These are phyloP conservation scores for Talaromyces sp. DNA, from an alignment of 2,329 filamentous ascomycete species.

Conservation along the genomic window DNA sequence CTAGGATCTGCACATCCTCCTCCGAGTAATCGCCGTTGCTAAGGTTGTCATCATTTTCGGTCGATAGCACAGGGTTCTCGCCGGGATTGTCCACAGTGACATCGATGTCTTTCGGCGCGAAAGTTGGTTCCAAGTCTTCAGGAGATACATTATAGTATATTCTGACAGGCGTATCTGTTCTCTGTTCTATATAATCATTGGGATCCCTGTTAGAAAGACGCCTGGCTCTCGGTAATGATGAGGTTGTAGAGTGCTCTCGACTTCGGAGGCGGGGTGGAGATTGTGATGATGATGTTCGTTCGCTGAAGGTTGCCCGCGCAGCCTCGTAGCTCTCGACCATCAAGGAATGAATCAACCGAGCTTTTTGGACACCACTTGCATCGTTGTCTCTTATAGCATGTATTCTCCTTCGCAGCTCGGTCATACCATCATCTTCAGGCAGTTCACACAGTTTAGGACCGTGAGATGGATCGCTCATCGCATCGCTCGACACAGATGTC, in stretches of 20 bases:
- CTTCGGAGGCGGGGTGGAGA: slow-evolving; percentile 24
- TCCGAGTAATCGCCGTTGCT: slow-evolving; percentile 41
- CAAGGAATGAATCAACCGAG: slow-evolving; percentile 63
- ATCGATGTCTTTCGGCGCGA: slow-evolving; percentile 44
- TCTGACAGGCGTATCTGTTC: slow-evolving; percentile 25
- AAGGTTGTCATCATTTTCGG: slow-evolving; percentile 23
- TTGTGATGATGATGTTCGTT: slow-evolving; percentile 18
- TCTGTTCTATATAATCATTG: slow-evolving; percentile 23
- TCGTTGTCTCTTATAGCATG: slow-evolving; percentile 61
- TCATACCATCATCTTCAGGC: slow-evolving; percentile 77
- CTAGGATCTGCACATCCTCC: slow-evolving; percentile 55
- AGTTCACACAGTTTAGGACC: slow-evolving; percentile 30
- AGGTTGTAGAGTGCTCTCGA: slow-evolving; percentile 19
- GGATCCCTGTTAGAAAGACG: slow-evolving; percentile 26
- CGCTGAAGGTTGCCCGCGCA: slow-evolving; percentile 31
- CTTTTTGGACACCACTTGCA: slow-evolving; percentile 60
- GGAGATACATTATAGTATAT: slow-evolving; percentile 38
- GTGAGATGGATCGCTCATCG: slow-evolving; percentile 1
- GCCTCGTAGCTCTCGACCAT: slow-evolving; percentile 64
- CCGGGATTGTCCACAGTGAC: not conserved
- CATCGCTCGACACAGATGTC: not conserved
- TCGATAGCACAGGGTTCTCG: not conserved
- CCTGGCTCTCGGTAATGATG: slow-evolving; percentile 30
- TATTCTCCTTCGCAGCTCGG: slow-evolving; percentile 60
- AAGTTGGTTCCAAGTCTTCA: slow-evolving; percentile 64